Evolutionary conservation across 1,284 basidiomycete species (phyloP).

Genomic region (Microbotryum lychnidis-dioicae): DNA sequence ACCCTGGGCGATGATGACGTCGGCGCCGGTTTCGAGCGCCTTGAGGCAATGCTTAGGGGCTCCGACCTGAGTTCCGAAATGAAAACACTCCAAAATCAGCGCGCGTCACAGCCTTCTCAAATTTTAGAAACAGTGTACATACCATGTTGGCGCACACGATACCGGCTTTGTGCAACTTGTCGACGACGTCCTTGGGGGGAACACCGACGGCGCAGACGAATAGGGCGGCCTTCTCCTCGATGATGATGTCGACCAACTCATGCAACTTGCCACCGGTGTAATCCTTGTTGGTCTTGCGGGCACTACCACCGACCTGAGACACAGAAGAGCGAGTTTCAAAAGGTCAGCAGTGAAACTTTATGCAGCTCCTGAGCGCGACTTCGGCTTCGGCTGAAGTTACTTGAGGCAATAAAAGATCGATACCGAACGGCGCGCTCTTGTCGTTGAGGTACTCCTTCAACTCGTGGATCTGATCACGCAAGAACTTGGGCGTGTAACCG

Average conservation of each 20-base stretch:
- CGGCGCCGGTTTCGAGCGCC: slow-evolving; percentile 68
- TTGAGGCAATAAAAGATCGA: slow-evolving; percentile 75
- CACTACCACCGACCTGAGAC: neutral
- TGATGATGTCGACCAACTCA: slow-evolving; percentile 76
- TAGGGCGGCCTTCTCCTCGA: slow-evolving; percentile 69
- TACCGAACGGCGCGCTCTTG: slow-evolving; percentile 70
- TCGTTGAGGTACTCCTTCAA: slow-evolving; percentile 53
- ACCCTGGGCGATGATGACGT: slow-evolving; percentile 75
- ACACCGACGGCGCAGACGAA: slow-evolving; percentile 83
- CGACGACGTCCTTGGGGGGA: slow-evolving; percentile 66
- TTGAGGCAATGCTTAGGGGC: slow-evolving; percentile 55
- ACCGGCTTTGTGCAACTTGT: slow-evolving; percentile 53
- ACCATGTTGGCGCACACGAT: slow-evolving; percentile 75
- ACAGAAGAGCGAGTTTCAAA: no score
- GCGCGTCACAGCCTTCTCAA: neutral
- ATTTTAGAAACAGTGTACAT: slow-evolving; percentile 52
- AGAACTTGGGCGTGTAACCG: slow-evolving; percentile 38
- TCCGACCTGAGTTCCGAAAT: neutral
- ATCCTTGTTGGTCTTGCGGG: slow-evolving; percentile 26
- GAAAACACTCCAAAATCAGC: no score
- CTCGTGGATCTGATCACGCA: slow-evolving; percentile 54
- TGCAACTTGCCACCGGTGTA: slow-evolving; percentile 50
- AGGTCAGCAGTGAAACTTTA: neutral
- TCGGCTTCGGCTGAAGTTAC: slow-evolving; percentile 56
- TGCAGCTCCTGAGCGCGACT: no score